phyloP scores from a whole-genome alignment of 139 green algal genomes.

The Diplosphaera chodatii region DNA sequence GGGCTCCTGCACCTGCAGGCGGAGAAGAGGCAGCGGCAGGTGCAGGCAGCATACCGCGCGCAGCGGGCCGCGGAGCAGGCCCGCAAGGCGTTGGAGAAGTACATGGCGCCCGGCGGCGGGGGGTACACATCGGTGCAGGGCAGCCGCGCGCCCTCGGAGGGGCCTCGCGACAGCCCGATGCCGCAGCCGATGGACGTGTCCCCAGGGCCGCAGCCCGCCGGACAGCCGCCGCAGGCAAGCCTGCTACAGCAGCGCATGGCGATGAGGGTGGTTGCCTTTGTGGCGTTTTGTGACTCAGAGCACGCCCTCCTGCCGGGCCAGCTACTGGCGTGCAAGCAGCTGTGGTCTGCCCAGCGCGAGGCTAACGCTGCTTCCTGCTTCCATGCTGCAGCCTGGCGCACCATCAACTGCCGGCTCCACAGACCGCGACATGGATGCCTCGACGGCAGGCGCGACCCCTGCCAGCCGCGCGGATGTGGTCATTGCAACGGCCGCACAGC shows the following conservation, averaged over 20 bases:
- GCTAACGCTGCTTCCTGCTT: background rate
- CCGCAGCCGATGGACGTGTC: background rate
- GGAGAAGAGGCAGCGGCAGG: constrained; percentile 42
- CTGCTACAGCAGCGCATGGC: no score
- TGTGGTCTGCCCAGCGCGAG: no score
- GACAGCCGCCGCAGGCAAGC: no score
- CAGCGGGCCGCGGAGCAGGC: constrained; percentile 30
- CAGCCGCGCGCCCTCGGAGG: background rate
- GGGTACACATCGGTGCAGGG: no score
- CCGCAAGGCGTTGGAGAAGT: constrained; percentile 34
- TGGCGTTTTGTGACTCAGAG: no score
- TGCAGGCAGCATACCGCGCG: constrained; percentile 17
- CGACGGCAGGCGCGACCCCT: no score
- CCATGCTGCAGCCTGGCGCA: background rate
- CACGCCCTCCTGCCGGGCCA: no score
- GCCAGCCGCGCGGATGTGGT: background rate
- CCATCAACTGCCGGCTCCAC: background rate
- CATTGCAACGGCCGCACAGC: background rate
- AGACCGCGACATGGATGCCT: background rate
- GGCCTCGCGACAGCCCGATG: no score
- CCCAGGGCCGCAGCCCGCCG: background rate
- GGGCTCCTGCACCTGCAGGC: constrained; percentile 8
- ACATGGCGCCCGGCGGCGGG: background rate
- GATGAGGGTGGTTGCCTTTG: no score
- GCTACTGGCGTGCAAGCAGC: no score